These are phyloP conservation scores for Thermothielavioides terrestris DNA, from an alignment of 495 filamentous ascomycete genomes.

Conservation along the genomic window DNA sequence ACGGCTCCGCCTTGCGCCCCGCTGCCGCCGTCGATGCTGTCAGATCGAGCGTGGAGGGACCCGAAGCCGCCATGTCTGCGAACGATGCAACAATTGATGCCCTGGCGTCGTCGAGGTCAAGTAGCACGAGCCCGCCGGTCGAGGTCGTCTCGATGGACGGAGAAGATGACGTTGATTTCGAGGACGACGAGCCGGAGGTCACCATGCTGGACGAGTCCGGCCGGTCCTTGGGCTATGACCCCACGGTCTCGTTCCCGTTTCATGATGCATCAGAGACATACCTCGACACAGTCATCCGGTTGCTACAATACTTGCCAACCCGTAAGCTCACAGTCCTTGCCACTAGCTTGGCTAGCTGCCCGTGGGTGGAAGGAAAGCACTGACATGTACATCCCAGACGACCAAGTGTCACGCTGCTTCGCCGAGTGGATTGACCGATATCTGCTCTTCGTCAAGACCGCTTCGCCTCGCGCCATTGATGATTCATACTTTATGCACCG, in stretches of 20 bases:
- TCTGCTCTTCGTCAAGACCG: conserved; percentile 22
- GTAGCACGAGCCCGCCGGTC: conserved; percentile 31
- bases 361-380: conserved; percentile 1
- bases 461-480: conserved; percentile 15
- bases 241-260: conserved; percentile 33
- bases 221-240: conserved; percentile 18
- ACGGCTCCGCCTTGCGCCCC: conserved; percentile 15
- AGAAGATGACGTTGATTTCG: conserved; percentile 28
- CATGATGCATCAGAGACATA: conserved; percentile 29
- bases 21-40: conserved; percentile 19
- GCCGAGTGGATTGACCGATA: conserved; percentile 38
- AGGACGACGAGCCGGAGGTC: conserved; percentile 10
- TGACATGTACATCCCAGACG: conserved; percentile 30
- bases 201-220: not conserved
- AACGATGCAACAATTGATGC: conserved; percentile 17
- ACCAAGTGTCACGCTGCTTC: conserved; percentile 30
- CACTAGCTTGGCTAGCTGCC: conserved; percentile 3
- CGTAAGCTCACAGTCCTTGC: conserved; percentile 22
- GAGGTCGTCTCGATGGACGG: conserved; percentile 24
- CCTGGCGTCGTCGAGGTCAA: conserved; percentile 30
- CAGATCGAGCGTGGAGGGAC: conserved; percentile 34
- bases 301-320: conserved; percentile 32
- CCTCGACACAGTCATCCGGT: conserved; percentile 28
- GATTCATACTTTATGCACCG: conserved; percentile 32
- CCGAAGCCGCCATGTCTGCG: conserved; percentile 31